These are phyloP conservation scores for Leucoagaricus sp. DNA, from an alignment of 1,284 basidiomycete genomes.

Conservation along the genomic window DNA sequence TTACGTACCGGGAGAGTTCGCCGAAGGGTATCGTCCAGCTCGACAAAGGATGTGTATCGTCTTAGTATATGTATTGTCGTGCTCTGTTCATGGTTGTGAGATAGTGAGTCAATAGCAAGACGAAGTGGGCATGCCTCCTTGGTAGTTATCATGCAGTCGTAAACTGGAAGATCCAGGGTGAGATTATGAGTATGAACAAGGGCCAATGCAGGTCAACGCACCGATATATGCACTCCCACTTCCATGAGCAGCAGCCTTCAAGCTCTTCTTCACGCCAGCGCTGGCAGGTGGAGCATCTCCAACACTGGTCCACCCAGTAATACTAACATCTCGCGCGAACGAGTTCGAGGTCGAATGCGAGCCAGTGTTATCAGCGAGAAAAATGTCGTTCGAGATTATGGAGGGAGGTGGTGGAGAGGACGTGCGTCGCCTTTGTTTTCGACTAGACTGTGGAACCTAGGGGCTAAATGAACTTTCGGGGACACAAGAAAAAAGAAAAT, in stretches of 20 bases:
- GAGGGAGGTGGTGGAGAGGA: slow-evolving; percentile 47
- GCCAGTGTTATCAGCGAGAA: slow-evolving; percentile 60
- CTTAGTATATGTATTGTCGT: slow-evolving; percentile 68
- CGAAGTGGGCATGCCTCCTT: slow-evolving; percentile 45
- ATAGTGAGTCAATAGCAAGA: neutral
- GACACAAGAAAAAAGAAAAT: neutral
- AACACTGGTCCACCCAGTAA: slow-evolving; percentile 69
- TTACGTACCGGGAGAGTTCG: slow-evolving; percentile 53
- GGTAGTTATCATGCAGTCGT: slow-evolving; percentile 64
- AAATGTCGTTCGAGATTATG: slow-evolving; percentile 63
- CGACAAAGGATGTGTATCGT: slow-evolving; percentile 70
- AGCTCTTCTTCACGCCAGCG: slow-evolving; percentile 16
- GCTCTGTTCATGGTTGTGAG: slow-evolving; percentile 36
- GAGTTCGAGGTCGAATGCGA: slow-evolving; percentile 39
- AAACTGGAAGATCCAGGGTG: slow-evolving; percentile 40
- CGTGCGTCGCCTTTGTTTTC: slow-evolving; percentile 20
- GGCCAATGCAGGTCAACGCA: slow-evolving; percentile 29
- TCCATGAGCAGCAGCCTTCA: slow-evolving; percentile 25
- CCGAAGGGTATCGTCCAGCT: slow-evolving; percentile 53
- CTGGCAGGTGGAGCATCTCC: slow-evolving; percentile 40
- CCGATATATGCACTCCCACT: slow-evolving; percentile 63
- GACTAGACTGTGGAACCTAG: slow-evolving; percentile 2
- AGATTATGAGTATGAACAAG: neutral
- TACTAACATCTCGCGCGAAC: slow-evolving; percentile 64
- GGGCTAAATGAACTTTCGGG: neutral